Conservation (phyloP, 2,329 filamentous ascomycete genomes). For the Cordyceps militaris region DNA sequence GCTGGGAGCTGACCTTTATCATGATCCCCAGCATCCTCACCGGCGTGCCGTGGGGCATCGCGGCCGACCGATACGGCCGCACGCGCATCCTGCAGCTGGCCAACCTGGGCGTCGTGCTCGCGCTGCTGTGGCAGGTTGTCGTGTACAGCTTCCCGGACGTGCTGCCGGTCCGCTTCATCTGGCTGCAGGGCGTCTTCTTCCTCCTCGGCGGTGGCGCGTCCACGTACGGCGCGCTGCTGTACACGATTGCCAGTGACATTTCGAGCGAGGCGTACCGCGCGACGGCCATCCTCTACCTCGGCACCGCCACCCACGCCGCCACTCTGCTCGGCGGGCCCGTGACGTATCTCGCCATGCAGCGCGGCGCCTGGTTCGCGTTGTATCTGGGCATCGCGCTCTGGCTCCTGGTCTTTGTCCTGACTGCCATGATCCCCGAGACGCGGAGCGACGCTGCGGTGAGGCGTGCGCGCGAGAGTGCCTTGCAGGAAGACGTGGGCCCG, state of each 20-base stretch:
- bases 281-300: constrained; percentile 16
- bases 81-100: constrained; percentile 16
- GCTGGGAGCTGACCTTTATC: constrained; percentile 17
- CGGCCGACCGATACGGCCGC: constrained; percentile 17
- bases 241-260: constrained; percentile 16
- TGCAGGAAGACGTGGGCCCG: background rate
- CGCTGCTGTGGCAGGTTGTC: background rate
- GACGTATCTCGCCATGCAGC: constrained; percentile 15
- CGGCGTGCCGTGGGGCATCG: constrained; percentile 18
- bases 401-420: constrained; percentile 6
- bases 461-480: constrained; percentile 4
- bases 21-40: constrained; percentile 18
- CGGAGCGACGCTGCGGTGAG: background rate
- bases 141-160: constrained; percentile 13
- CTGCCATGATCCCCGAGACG: constrained; percentile 16
- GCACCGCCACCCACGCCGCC: constrained; percentile 12
- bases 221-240: constrained; percentile 17
- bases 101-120: constrained; percentile 13
- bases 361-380: constrained; percentile 9
- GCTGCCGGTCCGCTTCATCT: constrained; percentile 16
- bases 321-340: constrained; percentile 16
- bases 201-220: constrained; percentile 18
- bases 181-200: constrained; percentile 14
- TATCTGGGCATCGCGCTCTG: constrained; percentile 13
- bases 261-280: constrained; percentile 12